Evolutionary conservation across 2,329 filamentous ascomycete species (phyloP).

Genomic region (Hansfordia pulvinata): DNA sequence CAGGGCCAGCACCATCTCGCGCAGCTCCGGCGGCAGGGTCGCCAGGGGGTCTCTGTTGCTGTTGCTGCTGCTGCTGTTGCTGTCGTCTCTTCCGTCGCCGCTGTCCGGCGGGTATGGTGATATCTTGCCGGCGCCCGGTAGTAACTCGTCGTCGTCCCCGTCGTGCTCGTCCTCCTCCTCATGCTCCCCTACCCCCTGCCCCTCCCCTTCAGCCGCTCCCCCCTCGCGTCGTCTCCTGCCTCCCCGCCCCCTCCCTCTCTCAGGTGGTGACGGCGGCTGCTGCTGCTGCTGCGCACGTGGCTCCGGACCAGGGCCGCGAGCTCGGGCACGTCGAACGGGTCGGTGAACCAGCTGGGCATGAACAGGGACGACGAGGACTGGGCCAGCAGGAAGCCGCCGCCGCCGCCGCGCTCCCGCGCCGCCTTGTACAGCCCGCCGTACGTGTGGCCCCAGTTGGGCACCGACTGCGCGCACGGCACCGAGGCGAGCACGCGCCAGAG

Average conservation of each 20-base stretch:
- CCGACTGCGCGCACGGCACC: constrained; percentile 7
- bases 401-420: constrained; percentile 3
- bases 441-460: constrained; percentile 13
- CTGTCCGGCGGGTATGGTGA: not conserved
- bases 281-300: no score
- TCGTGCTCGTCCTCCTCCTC: not conserved
- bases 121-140: not conserved
- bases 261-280: no score
- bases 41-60: constrained; percentile 7
- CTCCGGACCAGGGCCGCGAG: constrained; percentile 6
- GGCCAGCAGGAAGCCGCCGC: constrained; percentile 6
- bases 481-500: constrained; percentile 13
- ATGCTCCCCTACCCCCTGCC: not conserved
- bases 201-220: not conserved
- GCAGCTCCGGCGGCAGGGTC: constrained; percentile 8
- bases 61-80: not conserved
- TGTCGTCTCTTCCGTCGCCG: not conserved
- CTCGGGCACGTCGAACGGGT: constrained; percentile 11
- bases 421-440: constrained; percentile 11
- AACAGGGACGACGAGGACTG: constrained; percentile 6
- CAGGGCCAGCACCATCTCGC: constrained; percentile 10
- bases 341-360: constrained; percentile 10
- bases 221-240: no score
- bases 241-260: no score
- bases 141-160: not conserved